Evolutionary conservation across 164 flowering plant species (phyloP), one percentile per base, ranked within the genome.

Genomic region (Chimonanthus salicifolius): DNA sequence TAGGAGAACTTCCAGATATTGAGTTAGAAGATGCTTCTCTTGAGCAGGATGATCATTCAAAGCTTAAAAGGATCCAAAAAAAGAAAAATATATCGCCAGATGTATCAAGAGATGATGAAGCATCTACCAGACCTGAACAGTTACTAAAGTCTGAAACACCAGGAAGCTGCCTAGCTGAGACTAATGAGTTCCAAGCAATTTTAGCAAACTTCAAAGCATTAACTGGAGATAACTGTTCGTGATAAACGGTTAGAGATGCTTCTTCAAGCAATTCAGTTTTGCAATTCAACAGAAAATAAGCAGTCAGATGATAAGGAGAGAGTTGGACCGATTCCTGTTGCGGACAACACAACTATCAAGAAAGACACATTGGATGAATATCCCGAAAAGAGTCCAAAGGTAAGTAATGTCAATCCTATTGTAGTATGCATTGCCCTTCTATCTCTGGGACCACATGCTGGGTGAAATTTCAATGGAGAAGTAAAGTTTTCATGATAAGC

Each of bases 201-300:
- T 84, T 94, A 72, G 81, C 54, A n/a, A 84, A 81, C 49, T 88
- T 83, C 78, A 83, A 89, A 7, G 89, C 81, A 21, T 77, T 90
- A 21, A 95, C 96, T 47, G 89, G 88, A 71, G 97, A 89, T 21
- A 76, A 78, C n/a, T 7, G 82, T 78, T 71, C 94, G 99, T 49
- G 97, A 95, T 78, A 91, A 81, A 81, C 90, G 97, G 85, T 70
- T 93, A 81, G 98, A 88, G 80, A 90, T 73, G 82, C 91, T 92
- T 69, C 91, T 95, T 58, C 87, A 87, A 76, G 85, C 77, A 71
- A 62, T 92, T 71, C 87, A 86, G 67, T 82, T 66, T 5, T 88
- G 91, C 68, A 67, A 67, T 75, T 67, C 85, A 45, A 70, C 66
- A 62, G 85, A 80, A 7, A 73, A 65, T 66, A 62, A 21, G 48